Evolutionary conservation across 345 rosid species (phyloP).

Genomic region (Camelina neglecta): DNA sequence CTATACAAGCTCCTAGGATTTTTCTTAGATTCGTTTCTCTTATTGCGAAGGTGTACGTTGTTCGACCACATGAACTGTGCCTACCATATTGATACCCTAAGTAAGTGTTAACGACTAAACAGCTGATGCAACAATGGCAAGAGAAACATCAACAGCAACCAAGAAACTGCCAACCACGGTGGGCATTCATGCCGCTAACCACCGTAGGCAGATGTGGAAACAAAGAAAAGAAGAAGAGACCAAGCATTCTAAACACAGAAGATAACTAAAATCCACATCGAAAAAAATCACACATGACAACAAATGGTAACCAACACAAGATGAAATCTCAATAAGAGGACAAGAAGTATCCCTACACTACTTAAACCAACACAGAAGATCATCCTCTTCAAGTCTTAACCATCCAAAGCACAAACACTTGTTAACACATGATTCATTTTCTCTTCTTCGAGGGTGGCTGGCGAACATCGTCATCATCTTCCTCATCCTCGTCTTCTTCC

Average conservation of each 20-base stretch:
- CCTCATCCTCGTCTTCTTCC: slow-evolving; percentile 57
- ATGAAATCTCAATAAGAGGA: slow-evolving; percentile 14
- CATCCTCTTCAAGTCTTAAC: slow-evolving; percentile 25
- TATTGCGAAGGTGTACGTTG: no score
- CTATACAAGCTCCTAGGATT: neutral
- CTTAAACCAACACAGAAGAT: slow-evolving; percentile 20
- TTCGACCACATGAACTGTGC: no score
- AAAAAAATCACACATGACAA: slow-evolving; percentile 7
- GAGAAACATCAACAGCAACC: neutral
- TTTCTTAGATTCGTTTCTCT: neutral
- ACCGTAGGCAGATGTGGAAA: neutral
- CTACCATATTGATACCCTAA: no score
- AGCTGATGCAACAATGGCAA: neutral
- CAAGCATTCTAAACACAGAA: slow-evolving; percentile 3
- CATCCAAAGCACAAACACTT: slow-evolving; percentile 8
- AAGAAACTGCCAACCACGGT: neutral
- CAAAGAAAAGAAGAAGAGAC: neutral
- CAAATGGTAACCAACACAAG: slow-evolving; percentile 19
- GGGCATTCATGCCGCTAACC: neutral
- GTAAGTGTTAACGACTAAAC: neutral
- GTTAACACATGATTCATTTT: slow-evolving; percentile 47
- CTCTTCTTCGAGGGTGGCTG: slow-evolving; percentile 73
- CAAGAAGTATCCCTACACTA: slow-evolving; percentile 20
- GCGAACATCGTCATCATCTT: slow-evolving; percentile 46
- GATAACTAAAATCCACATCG: slow-evolving; percentile 12